These are phyloP conservation scores for Quercus bicolor DNA, from an alignment of 306 rosid genomes.

Conservation along the genomic window DNA sequence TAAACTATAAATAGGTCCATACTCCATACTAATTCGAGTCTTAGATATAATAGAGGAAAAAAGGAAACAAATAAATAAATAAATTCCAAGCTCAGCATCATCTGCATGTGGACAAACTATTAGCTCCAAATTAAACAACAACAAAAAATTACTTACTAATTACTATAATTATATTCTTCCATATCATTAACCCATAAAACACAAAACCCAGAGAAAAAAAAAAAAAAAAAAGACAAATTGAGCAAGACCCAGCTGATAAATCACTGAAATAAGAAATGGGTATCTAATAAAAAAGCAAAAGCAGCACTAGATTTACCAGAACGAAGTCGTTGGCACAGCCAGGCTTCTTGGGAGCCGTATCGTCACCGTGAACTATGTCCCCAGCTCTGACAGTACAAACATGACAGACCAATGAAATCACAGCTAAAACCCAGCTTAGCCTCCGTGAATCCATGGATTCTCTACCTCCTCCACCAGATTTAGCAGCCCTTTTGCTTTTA, in stretches of 20 bases:
- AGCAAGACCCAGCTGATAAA: slow-evolving; percentile 20
- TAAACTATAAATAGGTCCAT: neutral
- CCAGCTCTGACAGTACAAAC: slow-evolving; percentile 53
- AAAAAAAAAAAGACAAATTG: neutral
- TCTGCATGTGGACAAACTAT: neutral
- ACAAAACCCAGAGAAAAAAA: slow-evolving; percentile 17
- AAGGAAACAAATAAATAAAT: neutral
- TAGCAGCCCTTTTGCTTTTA: slow-evolving; percentile 30
- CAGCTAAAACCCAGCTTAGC: slow-evolving; percentile 26
- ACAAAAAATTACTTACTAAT: neutral
- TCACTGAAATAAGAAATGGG: slow-evolving; percentile 21
- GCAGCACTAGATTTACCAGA: slow-evolving; percentile 49
- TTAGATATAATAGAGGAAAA: neutral
- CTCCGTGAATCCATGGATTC: slow-evolving; percentile 53
- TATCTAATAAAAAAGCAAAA: slow-evolving; percentile 11
- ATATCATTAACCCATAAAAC: neutral
- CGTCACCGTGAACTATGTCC: slow-evolving; percentile 72
- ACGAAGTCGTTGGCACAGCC: slow-evolving; percentile 84
- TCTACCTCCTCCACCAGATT: slow-evolving; percentile 25
- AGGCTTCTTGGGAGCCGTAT: slow-evolving; percentile 83
- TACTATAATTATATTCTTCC: neutral
- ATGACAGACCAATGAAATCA: slow-evolving; percentile 33
- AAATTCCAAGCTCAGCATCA: neutral
- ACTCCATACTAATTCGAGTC: neutral
- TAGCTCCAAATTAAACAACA: neutral